Base-by-base conservation (phyloP, 1,284 basidiomycete species). In the Chondrostereum purpureum region DNA sequence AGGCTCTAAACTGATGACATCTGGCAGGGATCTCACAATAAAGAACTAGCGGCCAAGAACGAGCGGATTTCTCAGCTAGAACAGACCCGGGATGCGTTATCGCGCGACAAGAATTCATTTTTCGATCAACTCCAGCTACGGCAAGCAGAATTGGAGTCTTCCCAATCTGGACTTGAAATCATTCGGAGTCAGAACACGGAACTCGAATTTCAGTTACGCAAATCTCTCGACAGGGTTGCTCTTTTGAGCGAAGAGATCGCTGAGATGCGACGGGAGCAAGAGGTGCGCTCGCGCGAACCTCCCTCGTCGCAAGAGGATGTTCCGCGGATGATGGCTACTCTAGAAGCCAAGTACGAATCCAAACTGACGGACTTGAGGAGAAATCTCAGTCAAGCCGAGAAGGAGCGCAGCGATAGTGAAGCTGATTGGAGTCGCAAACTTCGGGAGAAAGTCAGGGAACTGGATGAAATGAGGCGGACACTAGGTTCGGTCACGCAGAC, bases 91-190 rank as follows among this genome's bases (percentile, higher is more conserved):
- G 75, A 78, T 50, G 77, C 72, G 19, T 69, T 93, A 11, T 75
- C 78, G 5, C 62, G 68, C 19, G 87, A 91, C 58, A 92, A 92
- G 54, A 81, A 82, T 53, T 60, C 69, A 13, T 75, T 91, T 46
- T 96, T 95, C 58, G 88, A 92, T 51, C 80, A 87, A 48, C 70
- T 91, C 3, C 90, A 96, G 63, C 57, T 86, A 35, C 83, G 88
- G 19, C 89, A 94, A 60, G 90, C 88, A 11, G 92, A 96, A 57
- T 63, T 88, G 12, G 93, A 97, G 64, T 84, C 86, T 0, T 79
- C 83, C 1, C 80, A 85, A 49, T 78, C 77, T 2, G 80, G 86
- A 49, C 70, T 83, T 1, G 89, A 91, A 55, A 75, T 74, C 0
- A 64, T 92, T 22, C 79, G 88, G 53, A 80, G 81, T 42, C 83